These are phyloP conservation scores for Phytophthora idaei DNA, from an alignment of 352 stramenopile species.

Conservation along the genomic window DNA sequence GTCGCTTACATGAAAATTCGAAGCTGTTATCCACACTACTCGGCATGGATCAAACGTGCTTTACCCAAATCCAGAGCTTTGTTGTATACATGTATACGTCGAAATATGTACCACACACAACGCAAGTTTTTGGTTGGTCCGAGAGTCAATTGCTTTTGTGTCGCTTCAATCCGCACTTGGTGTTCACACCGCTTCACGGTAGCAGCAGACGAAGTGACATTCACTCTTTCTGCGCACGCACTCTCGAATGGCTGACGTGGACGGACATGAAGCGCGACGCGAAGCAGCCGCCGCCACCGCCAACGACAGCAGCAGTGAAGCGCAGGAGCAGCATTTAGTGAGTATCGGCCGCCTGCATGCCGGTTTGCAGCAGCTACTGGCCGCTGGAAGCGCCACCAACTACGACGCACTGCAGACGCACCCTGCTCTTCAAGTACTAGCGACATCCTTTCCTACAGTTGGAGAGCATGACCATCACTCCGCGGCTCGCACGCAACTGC, in stretches of 20 bases:
- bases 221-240: slow-evolving; percentile 13
- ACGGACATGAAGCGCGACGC: slow-evolving; percentile 15
- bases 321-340: slow-evolving; percentile 34
- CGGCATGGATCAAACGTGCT: too few species aligned
- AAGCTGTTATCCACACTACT: too few species aligned
- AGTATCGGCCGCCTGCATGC: slow-evolving; percentile 26
- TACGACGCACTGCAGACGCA: slow-evolving; percentile 26
- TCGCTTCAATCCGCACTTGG: slow-evolving; percentile 13
- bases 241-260: slow-evolving; percentile 22
- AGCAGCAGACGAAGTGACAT: slow-evolving; percentile 15
- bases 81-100: neutral
- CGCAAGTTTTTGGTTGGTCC: slow-evolving; percentile 22
- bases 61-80: too few species aligned
- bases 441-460: slow-evolving; percentile 12
- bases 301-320: slow-evolving; percentile 14
- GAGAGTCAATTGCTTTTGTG: slow-evolving; percentile 17
- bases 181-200: slow-evolving; percentile 25
- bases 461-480: slow-evolving; percentile 25
- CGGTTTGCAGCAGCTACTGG: slow-evolving; percentile 27
- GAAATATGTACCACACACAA: slow-evolving; percentile 3
- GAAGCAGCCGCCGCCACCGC: neutral
- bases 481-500: slow-evolving; percentile 40
- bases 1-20: too few species aligned
- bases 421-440: slow-evolving; percentile 40
- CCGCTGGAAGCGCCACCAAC: neutral